These are phyloP conservation scores for Exophiala bonariae DNA, from an alignment of 2,329 filamentous ascomycete genomes.

Conservation along the genomic window DNA sequence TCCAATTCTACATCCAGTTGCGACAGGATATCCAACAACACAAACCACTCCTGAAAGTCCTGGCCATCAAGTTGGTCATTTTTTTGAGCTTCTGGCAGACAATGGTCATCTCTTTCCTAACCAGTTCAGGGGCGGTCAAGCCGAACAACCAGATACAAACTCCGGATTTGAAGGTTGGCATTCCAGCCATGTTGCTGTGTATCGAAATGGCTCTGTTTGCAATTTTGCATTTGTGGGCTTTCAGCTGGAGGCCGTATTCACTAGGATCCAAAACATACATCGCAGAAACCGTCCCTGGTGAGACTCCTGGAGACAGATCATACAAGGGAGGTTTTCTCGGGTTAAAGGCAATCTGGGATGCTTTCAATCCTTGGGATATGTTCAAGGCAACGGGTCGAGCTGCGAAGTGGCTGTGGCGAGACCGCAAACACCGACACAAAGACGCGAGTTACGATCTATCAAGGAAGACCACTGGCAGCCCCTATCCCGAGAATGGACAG, in stretches of 20 bases:
- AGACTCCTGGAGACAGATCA: conserved; percentile 32
- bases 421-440: conserved; percentile 53
- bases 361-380: conserved; percentile 80
- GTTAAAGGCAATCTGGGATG: conserved; percentile 65
- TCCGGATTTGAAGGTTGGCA: conserved; percentile 76
- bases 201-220: conserved; percentile 84
- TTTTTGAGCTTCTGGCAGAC: conserved; percentile 89
- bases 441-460: conserved; percentile 41
- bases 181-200: conserved; percentile 75
- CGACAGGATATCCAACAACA: conserved; percentile 67
- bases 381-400: conserved; percentile 76
- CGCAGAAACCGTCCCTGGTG: conserved; percentile 44
- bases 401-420: conserved; percentile 77
- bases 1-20: conserved; percentile 83
- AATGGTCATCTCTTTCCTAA: conserved; percentile 61
- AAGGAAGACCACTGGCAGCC: conserved; percentile 14
- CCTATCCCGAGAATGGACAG: conserved; percentile 13
- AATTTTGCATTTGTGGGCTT: conserved; percentile 78
- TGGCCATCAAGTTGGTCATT: conserved; percentile 87
- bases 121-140: conserved; percentile 63
- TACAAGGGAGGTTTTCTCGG: conserved; percentile 68
- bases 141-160: conserved; percentile 63
- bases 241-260: conserved; percentile 72
- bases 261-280: conserved; percentile 49
- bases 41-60: conserved; percentile 73